phyloP scores from a whole-genome alignment of 2,329 filamentous ascomycete species.

The Nemania diffusa region DNA sequence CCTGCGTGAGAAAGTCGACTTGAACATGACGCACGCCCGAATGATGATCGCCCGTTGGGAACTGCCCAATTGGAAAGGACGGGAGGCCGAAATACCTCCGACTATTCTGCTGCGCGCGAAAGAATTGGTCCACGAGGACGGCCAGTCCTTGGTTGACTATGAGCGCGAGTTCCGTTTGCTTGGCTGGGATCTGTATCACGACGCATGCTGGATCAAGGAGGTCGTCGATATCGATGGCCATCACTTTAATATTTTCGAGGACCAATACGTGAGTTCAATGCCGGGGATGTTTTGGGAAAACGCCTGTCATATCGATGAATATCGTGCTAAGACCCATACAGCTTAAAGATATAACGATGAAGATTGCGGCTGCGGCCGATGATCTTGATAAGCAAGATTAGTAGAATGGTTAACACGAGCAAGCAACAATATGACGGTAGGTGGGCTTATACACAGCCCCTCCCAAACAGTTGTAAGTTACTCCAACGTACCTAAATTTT shows the following conservation, averaged over 20 bases:
- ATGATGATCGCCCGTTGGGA: slow-evolving; percentile 47
- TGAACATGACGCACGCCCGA: slow-evolving; percentile 50
- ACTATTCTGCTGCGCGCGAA: slow-evolving; percentile 59
- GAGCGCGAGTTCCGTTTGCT: slow-evolving; percentile 55
- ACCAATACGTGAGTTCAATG: slow-evolving; percentile 43
- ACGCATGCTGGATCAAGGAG: slow-evolving; percentile 55
- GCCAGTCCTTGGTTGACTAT: slow-evolving; percentile 55
- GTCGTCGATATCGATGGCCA: slow-evolving; percentile 62
- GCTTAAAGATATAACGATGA: slow-evolving; percentile 43
- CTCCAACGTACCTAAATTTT: not conserved
- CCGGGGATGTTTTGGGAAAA: not conserved
- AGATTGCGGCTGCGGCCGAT: slow-evolving; percentile 46
- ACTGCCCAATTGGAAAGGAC: slow-evolving; percentile 40
- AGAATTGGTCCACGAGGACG: slow-evolving; percentile 48
- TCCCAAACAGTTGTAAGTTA: not conserved
- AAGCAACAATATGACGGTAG: not conserved
- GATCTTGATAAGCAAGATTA: slow-evolving; percentile 32
- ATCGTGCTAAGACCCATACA: slow-evolving; percentile 29
- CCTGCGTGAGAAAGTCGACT: slow-evolving; percentile 46
- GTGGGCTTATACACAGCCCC: not conserved
- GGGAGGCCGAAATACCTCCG: slow-evolving; percentile 50
- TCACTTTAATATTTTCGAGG: slow-evolving; percentile 57
- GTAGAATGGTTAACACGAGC: not conserved
- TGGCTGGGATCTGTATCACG: slow-evolving; percentile 61
- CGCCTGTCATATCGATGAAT: not conserved